Base-by-base conservation (phyloP, 441 rosid genomes). In the Corymbia citriodora region DNA sequence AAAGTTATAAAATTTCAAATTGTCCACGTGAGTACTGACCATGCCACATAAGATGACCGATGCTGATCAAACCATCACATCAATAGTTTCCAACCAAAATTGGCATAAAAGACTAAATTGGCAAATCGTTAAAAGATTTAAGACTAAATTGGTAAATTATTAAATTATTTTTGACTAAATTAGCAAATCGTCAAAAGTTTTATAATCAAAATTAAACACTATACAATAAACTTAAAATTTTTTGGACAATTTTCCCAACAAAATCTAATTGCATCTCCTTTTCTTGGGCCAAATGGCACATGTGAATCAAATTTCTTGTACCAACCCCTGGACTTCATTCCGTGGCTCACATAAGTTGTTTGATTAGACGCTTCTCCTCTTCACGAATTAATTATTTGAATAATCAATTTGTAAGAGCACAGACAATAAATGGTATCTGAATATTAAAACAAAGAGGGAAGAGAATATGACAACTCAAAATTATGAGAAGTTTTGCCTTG, bases 61-160 rank as follows among this genome's bases (percentile, higher is more conserved):
- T 57, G 25, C 0, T 57, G 0, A 10, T 4, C 23, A 0, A 2
- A 57, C 5, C 21, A 0, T 0, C 63, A 23, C 5, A 1, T 23
- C 6, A 57, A 0, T 10, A 12, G 10, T 57, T 57, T 9, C 25
- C 3, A 0, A 0, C 1, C 1, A 57, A 57, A 57, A 57, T 57
- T 57, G 29, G 10, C 63, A 0, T 23, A 0, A 57, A 57, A 0
- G 6, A 57, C 29, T 23, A 57, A 57, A 23, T 57, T 57, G 0
- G 63, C 63, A 57, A 57, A 23, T 57, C 25, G 25, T 57, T 4
- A 57, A 57, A 57, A 57, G 13, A 0, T 57, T 57, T 57, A 29
- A 5, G 29, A 10, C 6, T 23, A 57, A 57, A 57, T 57, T 10
- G 13, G 8, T 57, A 57, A 57, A 10, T 57, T 6, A 57, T 57